Conservation (phyloP, 2,329 filamentous ascomycete species). For the Hymenoscyphus scutula region DNA sequence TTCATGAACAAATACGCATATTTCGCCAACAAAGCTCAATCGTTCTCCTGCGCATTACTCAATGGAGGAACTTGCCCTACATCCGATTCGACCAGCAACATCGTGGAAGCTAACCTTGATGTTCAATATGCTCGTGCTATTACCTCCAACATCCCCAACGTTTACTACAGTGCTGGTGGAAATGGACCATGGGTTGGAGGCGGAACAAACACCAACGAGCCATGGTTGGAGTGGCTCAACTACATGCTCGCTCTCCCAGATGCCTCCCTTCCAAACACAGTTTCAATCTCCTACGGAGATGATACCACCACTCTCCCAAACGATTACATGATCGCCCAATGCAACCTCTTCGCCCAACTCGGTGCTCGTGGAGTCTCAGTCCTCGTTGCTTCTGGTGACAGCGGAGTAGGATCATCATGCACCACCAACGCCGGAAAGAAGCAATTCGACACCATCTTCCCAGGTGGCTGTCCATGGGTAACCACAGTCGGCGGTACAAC, state of each 20-base stretch:
- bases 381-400: constrained; percentile 49
- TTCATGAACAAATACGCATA: constrained; percentile 32
- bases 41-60: constrained; percentile 34
- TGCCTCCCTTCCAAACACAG: constrained; percentile 55
- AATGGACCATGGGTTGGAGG: constrained; percentile 49
- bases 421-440: constrained; percentile 35
- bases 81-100: constrained; percentile 18
- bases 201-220: constrained; percentile 60
- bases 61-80: constrained; percentile 36
- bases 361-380: constrained; percentile 49
- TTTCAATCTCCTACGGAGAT: constrained; percentile 56
- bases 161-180: constrained; percentile 56
- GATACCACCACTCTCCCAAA: constrained; percentile 52
- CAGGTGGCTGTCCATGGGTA: constrained; percentile 51
- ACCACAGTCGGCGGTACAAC: constrained; percentile 44
- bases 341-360: constrained; percentile 52
- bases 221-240: constrained; percentile 62
- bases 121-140: constrained; percentile 56
- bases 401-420: constrained; percentile 41
- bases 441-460: constrained; percentile 50
- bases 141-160: constrained; percentile 52
- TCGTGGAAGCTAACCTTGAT: constrained; percentile 57
- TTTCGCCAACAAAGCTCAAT: constrained; percentile 33
- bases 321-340: constrained; percentile 52
- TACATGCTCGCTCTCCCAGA: constrained; percentile 53